A percentile compares a stretch with the other conserved stretches of the same genome.
phyloP scores from a whole-genome alignment of 345 rosid genomes.

The Gossypium stocksii region DNA sequence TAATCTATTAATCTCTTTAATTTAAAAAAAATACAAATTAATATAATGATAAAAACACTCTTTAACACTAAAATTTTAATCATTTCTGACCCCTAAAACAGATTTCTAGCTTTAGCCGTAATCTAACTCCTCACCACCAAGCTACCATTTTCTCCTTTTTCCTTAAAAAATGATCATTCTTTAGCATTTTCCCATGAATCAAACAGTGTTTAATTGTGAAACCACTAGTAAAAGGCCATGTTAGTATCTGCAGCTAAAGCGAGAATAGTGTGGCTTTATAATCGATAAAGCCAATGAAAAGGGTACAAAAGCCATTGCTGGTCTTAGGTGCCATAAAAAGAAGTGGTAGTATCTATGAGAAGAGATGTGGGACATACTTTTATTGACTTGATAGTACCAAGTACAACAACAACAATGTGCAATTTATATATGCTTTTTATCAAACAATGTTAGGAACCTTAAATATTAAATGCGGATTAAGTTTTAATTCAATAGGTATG shows the following conservation, averaged over 20 bases:
- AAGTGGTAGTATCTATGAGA: neutral
- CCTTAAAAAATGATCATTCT: neutral
- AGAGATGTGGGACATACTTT: constrained; percentile 3
- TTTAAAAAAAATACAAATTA: too few relatives aligned
- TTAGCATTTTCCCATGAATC: neutral
- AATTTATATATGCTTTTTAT: too few relatives aligned
- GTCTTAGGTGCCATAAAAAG: neutral
- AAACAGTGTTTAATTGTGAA: neutral
- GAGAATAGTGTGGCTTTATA: neutral
- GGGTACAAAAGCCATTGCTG: neutral
- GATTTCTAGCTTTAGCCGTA: too few relatives aligned
- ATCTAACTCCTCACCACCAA: neutral
- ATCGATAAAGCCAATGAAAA: neutral
- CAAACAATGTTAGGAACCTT: too few relatives aligned
- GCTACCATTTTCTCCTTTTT: neutral
- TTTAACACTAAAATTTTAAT: too few relatives aligned
- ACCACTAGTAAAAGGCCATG: neutral
- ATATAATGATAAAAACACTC: too few relatives aligned
- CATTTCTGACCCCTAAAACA: too few relatives aligned
- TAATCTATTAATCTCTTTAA: too few relatives aligned
- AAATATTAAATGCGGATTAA: too few relatives aligned
- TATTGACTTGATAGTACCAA: constrained; percentile 11
- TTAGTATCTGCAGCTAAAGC: neutral
- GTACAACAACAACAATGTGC: neutral
- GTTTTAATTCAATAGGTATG: too few relatives aligned